A percentile compares a stretch with the other conserved stretches of the same genome.
phyloP scores from a whole-genome alignment of 305 asterid species.

The Fraxinus baroniana region DNA sequence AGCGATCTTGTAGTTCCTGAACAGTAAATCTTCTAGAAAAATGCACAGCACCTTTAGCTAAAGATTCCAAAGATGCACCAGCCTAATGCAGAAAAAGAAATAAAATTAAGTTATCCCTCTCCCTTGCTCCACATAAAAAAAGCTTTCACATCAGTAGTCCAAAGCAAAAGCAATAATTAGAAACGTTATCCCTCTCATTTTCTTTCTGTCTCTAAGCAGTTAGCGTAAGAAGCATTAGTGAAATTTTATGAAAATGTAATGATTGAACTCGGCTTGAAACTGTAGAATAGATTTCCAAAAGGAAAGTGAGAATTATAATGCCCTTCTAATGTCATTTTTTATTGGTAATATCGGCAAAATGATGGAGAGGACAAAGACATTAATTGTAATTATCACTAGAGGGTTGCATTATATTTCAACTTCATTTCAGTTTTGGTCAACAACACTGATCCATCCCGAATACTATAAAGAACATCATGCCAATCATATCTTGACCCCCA shows the following conservation, averaged over 20 bases:
- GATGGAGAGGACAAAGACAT: not conserved
- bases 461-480: not conserved
- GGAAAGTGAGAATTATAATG: not conserved
- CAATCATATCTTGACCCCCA: not conserved
- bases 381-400: not conserved
- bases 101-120: not conserved
- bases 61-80: conserved; percentile 90
- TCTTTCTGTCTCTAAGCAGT: not conserved
- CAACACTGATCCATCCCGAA: not conserved
- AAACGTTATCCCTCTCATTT: not conserved
- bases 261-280: not conserved
- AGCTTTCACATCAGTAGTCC: not conserved
- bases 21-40: conserved; percentile 65
- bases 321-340: not conserved
- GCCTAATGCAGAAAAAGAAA: conserved; percentile 40
- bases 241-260: not conserved
- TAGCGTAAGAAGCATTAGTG: not conserved
- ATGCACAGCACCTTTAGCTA: conserved; percentile 85
- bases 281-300: not conserved
- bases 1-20: conserved; percentile 70
- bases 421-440: conserved; percentile 14
- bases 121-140: not conserved
- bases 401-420: not conserved
- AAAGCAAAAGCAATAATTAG: not conserved
- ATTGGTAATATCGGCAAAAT: not conserved